Evolutionary conservation across 2,329 filamentous ascomycete genomes (phyloP).

Genomic region (Ambrosiella xylebori): DNA sequence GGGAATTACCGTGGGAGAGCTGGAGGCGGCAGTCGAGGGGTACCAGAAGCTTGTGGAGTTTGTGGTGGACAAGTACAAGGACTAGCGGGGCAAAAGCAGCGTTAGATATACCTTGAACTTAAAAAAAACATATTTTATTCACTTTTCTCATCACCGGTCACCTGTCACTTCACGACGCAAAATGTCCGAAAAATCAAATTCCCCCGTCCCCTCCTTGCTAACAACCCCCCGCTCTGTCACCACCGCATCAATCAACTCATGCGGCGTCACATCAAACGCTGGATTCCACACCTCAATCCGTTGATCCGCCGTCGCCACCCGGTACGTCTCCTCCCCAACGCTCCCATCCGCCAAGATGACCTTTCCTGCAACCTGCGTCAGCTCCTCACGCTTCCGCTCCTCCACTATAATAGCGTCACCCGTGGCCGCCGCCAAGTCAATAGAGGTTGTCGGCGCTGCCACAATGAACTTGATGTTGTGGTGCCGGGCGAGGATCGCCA

Average conservation of each 20-base stretch:
- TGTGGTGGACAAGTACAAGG: conserved; percentile 21
- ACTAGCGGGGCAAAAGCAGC: too few relatives aligned
- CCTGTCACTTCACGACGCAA: not conserved
- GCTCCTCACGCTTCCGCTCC: conserved; percentile 62
- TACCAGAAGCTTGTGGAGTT: conserved; percentile 56
- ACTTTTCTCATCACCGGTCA: not conserved
- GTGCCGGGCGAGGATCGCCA: conserved; percentile 75
- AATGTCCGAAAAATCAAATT: conserved; percentile 33
- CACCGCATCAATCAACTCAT: conserved; percentile 75
- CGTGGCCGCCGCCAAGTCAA: conserved; percentile 64
- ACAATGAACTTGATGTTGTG: conserved; percentile 91
- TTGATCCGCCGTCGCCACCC: conserved; percentile 62
- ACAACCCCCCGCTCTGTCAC: conserved; percentile 85
- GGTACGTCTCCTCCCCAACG: conserved; percentile 44
- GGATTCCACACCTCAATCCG: conserved; percentile 89
- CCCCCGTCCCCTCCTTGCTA: conserved; percentile 54
- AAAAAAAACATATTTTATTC: not conserved
- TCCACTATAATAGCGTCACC: conserved; percentile 80
- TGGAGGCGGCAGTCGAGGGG: conserved; percentile 62
- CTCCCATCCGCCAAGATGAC: conserved; percentile 44
- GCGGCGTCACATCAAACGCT: conserved; percentile 87
- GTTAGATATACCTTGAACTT: not conserved
- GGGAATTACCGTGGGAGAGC: conserved; percentile 53
- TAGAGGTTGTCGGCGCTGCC: conserved; percentile 83
- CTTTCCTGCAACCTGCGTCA: conserved; percentile 71